Conservation (phyloP, 768 basidiomycete genomes). For the Amanita thiersii region DNA sequence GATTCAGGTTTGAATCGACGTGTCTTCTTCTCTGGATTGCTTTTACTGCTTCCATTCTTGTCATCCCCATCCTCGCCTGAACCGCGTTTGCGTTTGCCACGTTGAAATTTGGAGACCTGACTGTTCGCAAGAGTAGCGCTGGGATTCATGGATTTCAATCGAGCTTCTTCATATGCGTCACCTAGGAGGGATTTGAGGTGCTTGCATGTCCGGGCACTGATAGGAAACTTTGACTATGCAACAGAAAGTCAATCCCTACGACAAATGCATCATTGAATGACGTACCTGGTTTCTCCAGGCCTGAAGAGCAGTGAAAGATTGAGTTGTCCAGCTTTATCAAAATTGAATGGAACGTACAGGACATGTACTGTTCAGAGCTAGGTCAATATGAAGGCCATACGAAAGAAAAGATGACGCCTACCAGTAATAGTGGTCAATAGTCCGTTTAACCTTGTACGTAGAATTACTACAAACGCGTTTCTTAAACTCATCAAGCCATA, state of each 20-base stretch:
- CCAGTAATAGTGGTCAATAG: conserved; percentile 22
- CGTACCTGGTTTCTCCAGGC: conserved; percentile 9
- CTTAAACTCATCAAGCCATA: too few relatives aligned
- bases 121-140: conserved; percentile 12
- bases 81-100: conserved; percentile 14
- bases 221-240: conserved; percentile 22
- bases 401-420: background rate
- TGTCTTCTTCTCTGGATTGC: conserved; percentile 8
- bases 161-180: conserved; percentile 32
- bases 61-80: conserved; percentile 11
- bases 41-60: too few relatives aligned
- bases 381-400: too few relatives aligned
- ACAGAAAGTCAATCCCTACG: too few relatives aligned
- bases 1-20: conserved; percentile 11
- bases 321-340: background rate
- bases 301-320: background rate
- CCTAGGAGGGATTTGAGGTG: conserved; percentile 33
- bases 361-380: conserved; percentile 5
- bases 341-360: conserved; percentile 4
- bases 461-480: conserved; percentile 20
- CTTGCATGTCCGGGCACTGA: conserved; percentile 36
- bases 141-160: conserved; percentile 26
- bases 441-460: conserved; percentile 29
- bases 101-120: conserved; percentile 9
- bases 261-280: background rate